A percentile compares a stretch with the other conserved stretches of the same genome.
These are phyloP conservation scores for Quercus wislizeni DNA, from an alignment of 306 rosid species.

Conservation along the genomic window DNA sequence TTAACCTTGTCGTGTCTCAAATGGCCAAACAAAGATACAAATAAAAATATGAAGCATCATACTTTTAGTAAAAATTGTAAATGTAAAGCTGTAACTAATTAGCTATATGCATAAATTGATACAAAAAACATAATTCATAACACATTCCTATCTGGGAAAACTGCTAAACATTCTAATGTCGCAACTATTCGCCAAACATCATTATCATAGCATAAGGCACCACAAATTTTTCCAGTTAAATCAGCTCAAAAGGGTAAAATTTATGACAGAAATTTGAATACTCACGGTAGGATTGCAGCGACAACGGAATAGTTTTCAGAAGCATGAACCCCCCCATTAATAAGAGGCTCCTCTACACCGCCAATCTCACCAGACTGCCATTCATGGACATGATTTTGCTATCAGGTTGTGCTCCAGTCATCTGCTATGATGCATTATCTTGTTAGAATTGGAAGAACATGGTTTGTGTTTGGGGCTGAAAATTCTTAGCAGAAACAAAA, in stretches of 20 bases:
- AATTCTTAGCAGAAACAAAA: no score
- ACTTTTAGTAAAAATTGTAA: background rate
- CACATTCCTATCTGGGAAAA: background rate
- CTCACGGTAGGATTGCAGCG: constrained; percentile 86
- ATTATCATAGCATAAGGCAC: background rate
- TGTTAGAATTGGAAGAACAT: no score
- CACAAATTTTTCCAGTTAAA: background rate
- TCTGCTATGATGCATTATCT: no score
- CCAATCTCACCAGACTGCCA: constrained; percentile 36
- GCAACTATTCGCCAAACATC: background rate
- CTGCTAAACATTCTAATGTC: background rate
- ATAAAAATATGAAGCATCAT: background rate
- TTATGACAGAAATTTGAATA: constrained; percentile 5
- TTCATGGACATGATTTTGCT: no score
- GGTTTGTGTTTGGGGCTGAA: no score
- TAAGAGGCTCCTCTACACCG: constrained; percentile 56
- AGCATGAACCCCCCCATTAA: constrained; percentile 26
- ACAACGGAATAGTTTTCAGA: constrained; percentile 54
- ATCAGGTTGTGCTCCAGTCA: no score
- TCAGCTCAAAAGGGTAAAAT: background rate
- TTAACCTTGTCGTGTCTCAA: background rate
- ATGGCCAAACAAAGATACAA: background rate
- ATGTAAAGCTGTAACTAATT: background rate
- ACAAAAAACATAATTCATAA: no score
- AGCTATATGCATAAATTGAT: background rate